phyloP scores from a whole-genome alignment of 768 basidiomycete species.

The Ramaria sp. region DNA sequence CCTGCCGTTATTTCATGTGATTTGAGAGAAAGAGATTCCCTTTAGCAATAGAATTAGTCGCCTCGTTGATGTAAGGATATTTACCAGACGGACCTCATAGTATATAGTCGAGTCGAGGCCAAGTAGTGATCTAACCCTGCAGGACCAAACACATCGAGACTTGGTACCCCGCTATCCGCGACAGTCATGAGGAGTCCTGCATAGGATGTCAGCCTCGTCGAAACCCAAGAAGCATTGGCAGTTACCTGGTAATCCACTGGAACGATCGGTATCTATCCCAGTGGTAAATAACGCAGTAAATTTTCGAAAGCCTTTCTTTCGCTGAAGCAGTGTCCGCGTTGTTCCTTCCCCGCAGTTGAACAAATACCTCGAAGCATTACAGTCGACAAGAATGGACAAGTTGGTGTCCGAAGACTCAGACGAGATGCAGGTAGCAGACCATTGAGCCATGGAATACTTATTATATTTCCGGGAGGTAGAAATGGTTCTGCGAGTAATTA shows the following conservation, averaged over 20 bases:
- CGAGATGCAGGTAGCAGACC: conserved; percentile 13
- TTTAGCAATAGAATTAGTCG: conserved; percentile 15
- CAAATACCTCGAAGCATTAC: conserved; percentile 73
- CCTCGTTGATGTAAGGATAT: not conserved
- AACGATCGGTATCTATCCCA: conserved; percentile 47
- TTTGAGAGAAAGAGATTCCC: conserved; percentile 41
- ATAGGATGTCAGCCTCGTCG: conserved; percentile 13
- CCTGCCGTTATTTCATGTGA: conserved; percentile 29
- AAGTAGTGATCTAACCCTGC: conserved; percentile 59
- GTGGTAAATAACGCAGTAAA: conserved; percentile 66
- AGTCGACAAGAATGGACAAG: conserved; percentile 63
- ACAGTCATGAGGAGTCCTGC: conserved; percentile 70
- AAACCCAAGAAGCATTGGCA: conserved; percentile 23
- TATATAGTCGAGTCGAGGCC: conserved; percentile 59
- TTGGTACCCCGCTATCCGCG: conserved; percentile 55
- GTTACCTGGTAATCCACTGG: conserved; percentile 67
- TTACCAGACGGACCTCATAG: conserved; percentile 42
- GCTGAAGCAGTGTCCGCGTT: conserved; percentile 63
- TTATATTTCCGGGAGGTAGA: too few relatives aligned
- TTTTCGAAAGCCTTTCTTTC: conserved; percentile 52
- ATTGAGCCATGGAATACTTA: not conserved
- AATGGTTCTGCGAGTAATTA: not conserved
- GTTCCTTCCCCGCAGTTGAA: conserved; percentile 85
- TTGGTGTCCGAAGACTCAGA: conserved; percentile 53
- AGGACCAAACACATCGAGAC: conserved; percentile 61